Base-by-base conservation (phyloP, 2,329 filamentous ascomycete species). In the Colletotrichum kahawae region DNA sequence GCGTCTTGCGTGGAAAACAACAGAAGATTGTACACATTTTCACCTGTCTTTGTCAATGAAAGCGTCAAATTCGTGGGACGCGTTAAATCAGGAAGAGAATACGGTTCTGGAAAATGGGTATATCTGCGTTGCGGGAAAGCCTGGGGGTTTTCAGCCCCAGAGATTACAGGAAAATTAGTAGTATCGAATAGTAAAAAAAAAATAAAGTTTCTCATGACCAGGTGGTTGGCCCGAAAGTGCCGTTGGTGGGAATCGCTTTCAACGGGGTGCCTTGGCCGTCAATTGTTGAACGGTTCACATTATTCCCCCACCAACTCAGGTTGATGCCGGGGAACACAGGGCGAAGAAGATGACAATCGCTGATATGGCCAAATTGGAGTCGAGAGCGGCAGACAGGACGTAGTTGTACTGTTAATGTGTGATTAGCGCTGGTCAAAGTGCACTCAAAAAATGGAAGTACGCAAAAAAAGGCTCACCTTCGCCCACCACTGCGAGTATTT, bases 341-440 rank as follows among this genome's bases (percentile, higher is more conserved):
- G 82, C 84, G 66, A 87, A 86, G 78, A 87, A 87, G 33, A 87
- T 86, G 31, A 87, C 80, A 18, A 87, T 82, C 0, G 84, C 84
- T 0, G 84, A 82, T 2, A 87, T 81, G 6, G 85, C 85, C 27
- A 86, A 82, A 7, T 84, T 85, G 2, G 82, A 83, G 72, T 86
- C 84, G 8, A 87, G 79, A 0, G 84, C 85, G n/a, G 85, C 85
- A 12, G 85, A 86, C 14, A 87, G 79, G 8, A 87, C 82, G 70
- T 86, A 87, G 70, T 86, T 79, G 60, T 79, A 79, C 78, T 78
- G 18, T 67, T 31, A 12, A 34, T 18, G 31, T 74, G 27, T 65
- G 70, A 43, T 13, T 1, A 60, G 7, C 12, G 38, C 33, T 12
- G 48, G 9, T 63, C 24, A 36, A 34, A 31, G 21, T 24, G 31